Evolutionary conservation across 352 stramenopile genomes (phyloP).

Genomic region (Globisporangium lucens): DNA sequence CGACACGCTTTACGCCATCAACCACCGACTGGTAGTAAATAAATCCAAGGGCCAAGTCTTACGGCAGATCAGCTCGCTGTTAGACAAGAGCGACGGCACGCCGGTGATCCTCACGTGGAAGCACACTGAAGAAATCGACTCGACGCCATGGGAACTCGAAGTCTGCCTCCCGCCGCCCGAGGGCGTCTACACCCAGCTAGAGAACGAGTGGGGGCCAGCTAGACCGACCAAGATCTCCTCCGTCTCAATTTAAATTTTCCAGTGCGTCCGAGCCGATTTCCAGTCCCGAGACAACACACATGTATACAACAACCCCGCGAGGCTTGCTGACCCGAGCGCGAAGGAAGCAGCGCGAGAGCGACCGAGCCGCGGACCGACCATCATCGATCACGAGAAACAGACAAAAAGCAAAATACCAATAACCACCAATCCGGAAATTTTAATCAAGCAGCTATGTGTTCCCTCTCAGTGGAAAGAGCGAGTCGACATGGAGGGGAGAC

Average conservation of each 20-base stretch:
- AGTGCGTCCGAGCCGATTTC: conserved; percentile 6
- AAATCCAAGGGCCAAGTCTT: conserved; percentile 84
- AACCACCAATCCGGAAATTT: conserved; percentile 7
- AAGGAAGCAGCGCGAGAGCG: conserved; percentile 6
- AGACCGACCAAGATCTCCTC: conserved; percentile 82
- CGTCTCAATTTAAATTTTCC: conserved; percentile 66
- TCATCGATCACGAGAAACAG: conserved; percentile 8
- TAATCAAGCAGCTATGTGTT: conserved; percentile 15
- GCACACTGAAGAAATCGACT: conserved; percentile 73
- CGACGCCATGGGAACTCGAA: conserved; percentile 76
- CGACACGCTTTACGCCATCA: conserved; percentile 84
- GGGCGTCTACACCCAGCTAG: conserved; percentile 73
- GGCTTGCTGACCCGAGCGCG: conserved; percentile 10
- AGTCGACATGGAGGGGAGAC: conserved; percentile 12
- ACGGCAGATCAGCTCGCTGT: conserved; percentile 70
- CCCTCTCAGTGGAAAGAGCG: conserved; percentile 25
- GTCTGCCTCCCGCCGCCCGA: conserved; percentile 73
- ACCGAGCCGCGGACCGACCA: background rate
- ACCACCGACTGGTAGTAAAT: conserved; percentile 85
- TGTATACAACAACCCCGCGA: conserved; percentile 11
- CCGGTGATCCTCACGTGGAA: conserved; percentile 80
- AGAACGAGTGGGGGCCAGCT: conserved; percentile 84
- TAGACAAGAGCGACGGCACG: conserved; percentile 69
- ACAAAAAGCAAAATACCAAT: conserved; percentile 12
- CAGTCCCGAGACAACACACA: background rate